phyloP scores from a whole-genome alignment of 164 flowering plant genomes.

The Buxus sempervirens region DNA sequence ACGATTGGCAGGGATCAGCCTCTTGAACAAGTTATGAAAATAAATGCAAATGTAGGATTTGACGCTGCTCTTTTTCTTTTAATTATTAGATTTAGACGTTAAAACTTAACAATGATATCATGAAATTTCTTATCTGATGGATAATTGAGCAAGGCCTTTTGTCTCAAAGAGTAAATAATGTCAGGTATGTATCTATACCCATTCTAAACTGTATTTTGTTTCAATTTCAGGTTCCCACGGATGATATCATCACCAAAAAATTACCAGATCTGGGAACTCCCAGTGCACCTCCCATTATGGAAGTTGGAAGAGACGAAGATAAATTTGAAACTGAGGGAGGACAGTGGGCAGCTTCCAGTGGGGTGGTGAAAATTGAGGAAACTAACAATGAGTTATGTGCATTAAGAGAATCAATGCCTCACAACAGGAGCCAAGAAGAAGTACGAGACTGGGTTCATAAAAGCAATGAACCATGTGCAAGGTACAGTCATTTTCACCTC shows the following conservation, averaged over 20 bases:
- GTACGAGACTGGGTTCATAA: conserved; percentile 19
- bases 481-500: conserved; percentile 23
- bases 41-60: conserved; percentile 25
- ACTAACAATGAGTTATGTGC: conserved; percentile 14
- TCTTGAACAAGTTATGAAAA: conserved; percentile 21
- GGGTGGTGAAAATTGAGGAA: conserved; percentile 16
- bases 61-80: background rate
- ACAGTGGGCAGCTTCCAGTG: conserved; percentile 8
- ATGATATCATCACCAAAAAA: conserved; percentile 18
- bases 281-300: conserved; percentile 83
- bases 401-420: conserved; percentile 23
- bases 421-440: conserved; percentile 18
- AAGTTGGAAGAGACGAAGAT: conserved; percentile 34
- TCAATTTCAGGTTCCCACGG: conserved; percentile 25
- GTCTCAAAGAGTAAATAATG: background rate
- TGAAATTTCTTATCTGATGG: background rate
- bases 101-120: background rate
- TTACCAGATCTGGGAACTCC: conserved; percentile 65
- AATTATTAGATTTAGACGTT: background rate
- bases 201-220: conserved; percentile 2
- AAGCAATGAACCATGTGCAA: conserved; percentile 28
- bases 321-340: conserved; percentile 19
- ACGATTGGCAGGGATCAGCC: conserved; percentile 18
- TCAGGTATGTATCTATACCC: background rate
- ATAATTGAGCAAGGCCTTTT: background rate